These are phyloP conservation scores for Phyllostachys edulis DNA, from an alignment of 176 grass and related monocot genomes.

Conservation along the genomic window DNA sequence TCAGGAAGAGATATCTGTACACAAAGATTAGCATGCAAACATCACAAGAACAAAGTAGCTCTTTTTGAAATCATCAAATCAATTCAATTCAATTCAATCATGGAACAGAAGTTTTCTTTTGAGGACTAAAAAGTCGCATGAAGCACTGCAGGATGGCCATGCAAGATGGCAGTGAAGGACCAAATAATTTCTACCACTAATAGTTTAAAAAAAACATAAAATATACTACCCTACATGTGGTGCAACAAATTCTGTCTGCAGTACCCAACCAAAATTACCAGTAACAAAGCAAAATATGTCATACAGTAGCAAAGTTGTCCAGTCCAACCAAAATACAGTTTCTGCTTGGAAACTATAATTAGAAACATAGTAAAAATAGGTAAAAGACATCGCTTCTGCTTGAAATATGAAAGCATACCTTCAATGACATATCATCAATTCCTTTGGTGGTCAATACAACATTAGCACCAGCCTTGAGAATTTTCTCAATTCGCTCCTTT, in stretches of 20 bases:
- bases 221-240: not conserved
- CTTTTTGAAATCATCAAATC: not conserved
- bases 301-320: not conserved
- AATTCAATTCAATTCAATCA: conserved; percentile 7
- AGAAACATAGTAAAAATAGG: not conserved
- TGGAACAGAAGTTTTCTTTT: not conserved
- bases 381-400: not conserved
- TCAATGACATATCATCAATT: conserved; percentile 97
- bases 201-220: not conserved
- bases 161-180: not conserved
- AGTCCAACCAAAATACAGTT: not conserved
- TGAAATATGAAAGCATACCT: conserved; percentile 46
- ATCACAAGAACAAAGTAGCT: not conserved
- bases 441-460: conserved; percentile 89
- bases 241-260: not conserved
- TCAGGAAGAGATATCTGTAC: not conserved
- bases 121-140: not conserved
- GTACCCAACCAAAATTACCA: not conserved
- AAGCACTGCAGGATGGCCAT: not conserved
- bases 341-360: not conserved
- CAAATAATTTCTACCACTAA: not conserved
- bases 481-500: conserved; percentile 85
- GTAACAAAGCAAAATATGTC: not conserved
- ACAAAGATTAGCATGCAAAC: not conserved
- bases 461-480: conserved; percentile 84